A percentile compares a stretch with the other conserved stretches of the same genome.
Conservation (phyloP, 352 stramenopile genomes). For the Pythium monospermum region DNA sequence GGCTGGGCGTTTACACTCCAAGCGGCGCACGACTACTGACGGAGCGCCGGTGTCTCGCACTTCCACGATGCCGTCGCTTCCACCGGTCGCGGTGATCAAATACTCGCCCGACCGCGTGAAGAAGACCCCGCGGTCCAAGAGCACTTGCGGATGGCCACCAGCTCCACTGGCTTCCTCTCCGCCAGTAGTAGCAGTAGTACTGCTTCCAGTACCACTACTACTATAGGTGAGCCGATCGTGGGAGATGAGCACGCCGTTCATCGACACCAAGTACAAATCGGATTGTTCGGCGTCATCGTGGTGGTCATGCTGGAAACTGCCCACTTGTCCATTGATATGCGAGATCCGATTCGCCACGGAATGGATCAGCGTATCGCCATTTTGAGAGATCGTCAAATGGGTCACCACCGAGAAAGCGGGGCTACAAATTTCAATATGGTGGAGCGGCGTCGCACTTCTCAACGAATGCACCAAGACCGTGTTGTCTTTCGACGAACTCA, state of each 20-base stretch:
- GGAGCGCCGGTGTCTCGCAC: slow-evolving; percentile 63
- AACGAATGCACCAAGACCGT: slow-evolving; percentile 74
- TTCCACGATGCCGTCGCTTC: slow-evolving; percentile 63
- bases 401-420: slow-evolving; percentile 47
- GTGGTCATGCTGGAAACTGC: slow-evolving; percentile 37
- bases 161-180: too few species aligned
- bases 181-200: too few species aligned
- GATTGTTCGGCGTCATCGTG: slow-evolving; percentile 37
- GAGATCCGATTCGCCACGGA: slow-evolving; percentile 36
- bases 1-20: slow-evolving; percentile 68
- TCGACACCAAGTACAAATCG: slow-evolving; percentile 75
- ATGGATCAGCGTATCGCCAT: slow-evolving; percentile 71
- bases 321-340: slow-evolving; percentile 13
- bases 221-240: slow-evolving; percentile 45
- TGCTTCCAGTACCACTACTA: too few species aligned
- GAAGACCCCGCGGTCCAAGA: slow-evolving; percentile 62
- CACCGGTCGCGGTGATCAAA: slow-evolving; percentile 61
- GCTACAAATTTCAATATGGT: slow-evolving; percentile 58
- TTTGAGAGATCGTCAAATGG: slow-evolving; percentile 69
- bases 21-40: slow-evolving; percentile 54
- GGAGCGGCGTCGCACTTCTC: slow-evolving; percentile 62
- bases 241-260: slow-evolving; percentile 72
- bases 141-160: slow-evolving; percentile 44
- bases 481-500: slow-evolving; percentile 75
- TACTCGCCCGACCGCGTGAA: slow-evolving; percentile 81